A percentile compares a stretch with the other conserved stretches of the same genome.
Conservation (phyloP, 2,329 filamentous ascomycete genomes). For the Neophaeococcomyces mojaviensis region DNA sequence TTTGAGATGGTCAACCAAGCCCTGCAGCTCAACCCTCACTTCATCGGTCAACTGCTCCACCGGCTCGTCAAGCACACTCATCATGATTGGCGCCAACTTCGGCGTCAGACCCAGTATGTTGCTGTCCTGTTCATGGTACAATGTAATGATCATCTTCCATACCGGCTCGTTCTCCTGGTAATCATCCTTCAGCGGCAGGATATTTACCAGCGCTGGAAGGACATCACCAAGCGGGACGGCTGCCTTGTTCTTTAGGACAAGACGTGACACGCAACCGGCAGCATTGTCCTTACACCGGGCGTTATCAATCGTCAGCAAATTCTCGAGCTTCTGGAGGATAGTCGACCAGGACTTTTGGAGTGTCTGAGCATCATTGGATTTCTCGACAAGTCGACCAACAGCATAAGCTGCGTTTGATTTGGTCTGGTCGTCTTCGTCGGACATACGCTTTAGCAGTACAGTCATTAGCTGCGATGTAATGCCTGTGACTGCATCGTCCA, state of each 20-base stretch:
- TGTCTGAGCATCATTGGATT: conserved; percentile 66
- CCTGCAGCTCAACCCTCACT: conserved; percentile 38
- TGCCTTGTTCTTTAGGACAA: conserved; percentile 86
- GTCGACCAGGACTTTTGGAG: conserved; percentile 67
- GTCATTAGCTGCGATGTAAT: conserved; percentile 71
- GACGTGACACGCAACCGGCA: conserved; percentile 79
- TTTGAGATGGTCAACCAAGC: conserved; percentile 43
- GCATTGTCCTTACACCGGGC: conserved; percentile 87
- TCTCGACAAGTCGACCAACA: conserved; percentile 72
- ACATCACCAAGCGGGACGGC: conserved; percentile 73
- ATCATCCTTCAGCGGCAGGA: conserved; percentile 84
- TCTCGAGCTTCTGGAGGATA: conserved; percentile 80
- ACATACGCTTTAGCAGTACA: conserved; percentile 75
- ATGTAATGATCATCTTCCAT: conserved; percentile 78
- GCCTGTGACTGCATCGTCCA: conserved; percentile 71
- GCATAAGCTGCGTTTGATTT: conserved; percentile 95
- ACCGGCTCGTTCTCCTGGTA: conserved; percentile 95
- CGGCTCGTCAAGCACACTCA: conserved; percentile 38
- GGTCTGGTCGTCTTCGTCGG: conserved; percentile 82
- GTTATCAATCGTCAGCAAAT: conserved; percentile 67
- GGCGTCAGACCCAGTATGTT: conserved; percentile 40
- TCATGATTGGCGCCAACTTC: conserved; percentile 40
- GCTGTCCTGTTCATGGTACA: conserved; percentile 52
- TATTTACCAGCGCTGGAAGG: conserved; percentile 67
- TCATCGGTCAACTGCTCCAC: conserved; percentile 42